phyloP scores from a whole-genome alignment of 495 filamentous ascomycete genomes.

The Lasiosphaeria ovina region DNA sequence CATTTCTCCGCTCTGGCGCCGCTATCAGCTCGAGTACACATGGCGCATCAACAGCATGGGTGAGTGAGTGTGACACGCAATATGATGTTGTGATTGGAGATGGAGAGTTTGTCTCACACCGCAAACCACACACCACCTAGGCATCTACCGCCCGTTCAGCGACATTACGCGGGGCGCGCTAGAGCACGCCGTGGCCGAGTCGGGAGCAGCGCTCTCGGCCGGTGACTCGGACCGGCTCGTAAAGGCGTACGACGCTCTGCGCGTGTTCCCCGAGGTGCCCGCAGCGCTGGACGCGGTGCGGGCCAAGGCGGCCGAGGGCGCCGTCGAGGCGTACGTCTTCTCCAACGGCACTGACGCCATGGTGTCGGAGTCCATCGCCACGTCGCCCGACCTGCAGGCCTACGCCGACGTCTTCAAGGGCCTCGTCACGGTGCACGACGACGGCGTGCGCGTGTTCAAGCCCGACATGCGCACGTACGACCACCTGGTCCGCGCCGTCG shows the following conservation, averaged over 20 bases:
- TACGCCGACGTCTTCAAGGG: slow-evolving; percentile 51
- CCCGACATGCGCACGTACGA: slow-evolving; percentile 64
- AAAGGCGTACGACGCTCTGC: slow-evolving; percentile 65
- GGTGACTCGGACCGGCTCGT: slow-evolving; percentile 51
- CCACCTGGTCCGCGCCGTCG: slow-evolving; percentile 54
- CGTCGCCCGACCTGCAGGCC: slow-evolving; percentile 15
- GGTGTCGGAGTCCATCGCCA: slow-evolving; percentile 59
- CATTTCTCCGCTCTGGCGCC: slow-evolving; percentile 54
- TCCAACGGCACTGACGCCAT: slow-evolving; percentile 69
- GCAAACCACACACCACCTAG: not conserved
- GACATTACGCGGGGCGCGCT: slow-evolving; percentile 64
- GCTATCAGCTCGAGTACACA: slow-evolving; percentile 74
- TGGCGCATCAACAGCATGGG: slow-evolving; percentile 83
- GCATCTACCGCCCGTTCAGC: slow-evolving; percentile 61
- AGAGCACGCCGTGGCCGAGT: slow-evolving; percentile 59
- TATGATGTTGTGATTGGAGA: not conserved
- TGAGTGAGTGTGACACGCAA: slow-evolving; percentile 27
- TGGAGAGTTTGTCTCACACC: not conserved
- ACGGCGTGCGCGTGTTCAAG: slow-evolving; percentile 63
- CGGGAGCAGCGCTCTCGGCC: slow-evolving; percentile 40
- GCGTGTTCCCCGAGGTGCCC: slow-evolving; percentile 67
- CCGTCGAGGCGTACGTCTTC: slow-evolving; percentile 62
- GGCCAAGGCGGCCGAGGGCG: slow-evolving; percentile 15
- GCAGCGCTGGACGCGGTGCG: slow-evolving; percentile 48
- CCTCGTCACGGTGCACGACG: slow-evolving; percentile 60